Conservation (phyloP, 2,329 filamentous ascomycete species). For the Penicillium sp. region DNA sequence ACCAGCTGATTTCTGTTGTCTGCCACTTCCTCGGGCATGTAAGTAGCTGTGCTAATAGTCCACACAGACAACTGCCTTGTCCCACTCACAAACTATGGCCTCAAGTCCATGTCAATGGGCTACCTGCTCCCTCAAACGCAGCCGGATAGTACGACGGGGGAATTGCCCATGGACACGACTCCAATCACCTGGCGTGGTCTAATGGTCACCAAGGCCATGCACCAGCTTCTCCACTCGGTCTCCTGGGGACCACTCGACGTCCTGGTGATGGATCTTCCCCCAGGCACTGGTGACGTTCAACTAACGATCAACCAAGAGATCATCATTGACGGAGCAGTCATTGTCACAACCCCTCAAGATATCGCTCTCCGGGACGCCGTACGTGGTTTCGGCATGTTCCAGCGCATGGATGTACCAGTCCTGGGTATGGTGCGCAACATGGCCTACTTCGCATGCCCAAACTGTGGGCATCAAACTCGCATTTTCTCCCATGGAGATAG, state of each 20-base stretch:
- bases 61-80: conserved; percentile 54
- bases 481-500: conserved; percentile 57
- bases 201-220: conserved; percentile 96
- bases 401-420: conserved; percentile 68
- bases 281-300: conserved; percentile 92
- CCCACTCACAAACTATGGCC: conserved; percentile 86
- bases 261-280: conserved; percentile 83
- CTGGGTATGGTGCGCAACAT: conserved; percentile 91
- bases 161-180: conserved; percentile 46
- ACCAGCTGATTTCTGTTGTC: conserved; percentile 11
- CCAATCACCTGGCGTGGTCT: conserved; percentile 92
- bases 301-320: conserved; percentile 95
- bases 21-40: no score
- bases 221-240: conserved; percentile 91
- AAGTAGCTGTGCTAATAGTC: background rate
- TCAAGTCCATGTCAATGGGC: conserved; percentile 99
- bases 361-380: conserved; percentile 87
- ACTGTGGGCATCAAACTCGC: conserved; percentile 66
- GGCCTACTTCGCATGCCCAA: conserved; percentile 74
- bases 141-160: conserved; percentile 20
- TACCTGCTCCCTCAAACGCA: conserved; percentile 60
- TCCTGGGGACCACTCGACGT: conserved; percentile 88
- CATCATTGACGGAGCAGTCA: conserved; percentile 72
- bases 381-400: conserved; percentile 89
- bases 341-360: conserved; percentile 90